Evolutionary conservation across 148 eudicot genomes (phyloP).

Genomic region (Pharnaceum exiguum): DNA sequence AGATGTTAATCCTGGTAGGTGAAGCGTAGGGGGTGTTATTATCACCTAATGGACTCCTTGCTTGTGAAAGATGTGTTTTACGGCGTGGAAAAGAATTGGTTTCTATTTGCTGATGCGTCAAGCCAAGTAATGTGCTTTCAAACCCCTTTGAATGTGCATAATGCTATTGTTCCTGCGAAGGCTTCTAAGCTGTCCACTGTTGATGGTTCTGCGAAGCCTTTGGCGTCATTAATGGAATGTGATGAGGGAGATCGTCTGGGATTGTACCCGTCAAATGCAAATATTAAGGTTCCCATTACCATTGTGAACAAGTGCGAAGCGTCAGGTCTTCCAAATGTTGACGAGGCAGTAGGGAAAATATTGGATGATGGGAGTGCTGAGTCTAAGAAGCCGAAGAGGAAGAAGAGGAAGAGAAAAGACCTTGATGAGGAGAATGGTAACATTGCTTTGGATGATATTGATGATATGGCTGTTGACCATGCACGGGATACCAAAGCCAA

Average conservation of each 20-base stretch:
- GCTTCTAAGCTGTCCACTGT: slow-evolving; percentile 5
- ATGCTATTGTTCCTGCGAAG: slow-evolving; percentile 2
- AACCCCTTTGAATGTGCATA: slow-evolving; percentile 11
- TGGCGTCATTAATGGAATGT: background rate
- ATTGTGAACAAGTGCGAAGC: slow-evolving; percentile 1
- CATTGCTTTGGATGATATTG: slow-evolving; percentile 12
- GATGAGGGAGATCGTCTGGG: background rate
- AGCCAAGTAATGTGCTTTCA: slow-evolving; percentile 4
- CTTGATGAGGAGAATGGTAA: slow-evolving; percentile 12
- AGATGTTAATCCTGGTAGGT: slow-evolving; percentile 37
- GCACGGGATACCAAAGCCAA: slow-evolving; percentile 4
- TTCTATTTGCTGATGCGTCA: slow-evolving; percentile 55
- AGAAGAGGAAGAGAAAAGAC: slow-evolving; percentile 24
- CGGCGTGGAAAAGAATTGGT: slow-evolving; percentile 41
- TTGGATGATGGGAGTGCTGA: background rate
- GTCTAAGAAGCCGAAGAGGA: slow-evolving; percentile 4
- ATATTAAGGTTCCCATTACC: background rate
- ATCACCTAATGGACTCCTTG: slow-evolving; percentile 56
- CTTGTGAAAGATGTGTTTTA: slow-evolving; percentile 43
- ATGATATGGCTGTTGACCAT: background rate
- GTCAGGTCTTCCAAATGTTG: background rate
- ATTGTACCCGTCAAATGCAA: background rate
- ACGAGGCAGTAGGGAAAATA: background rate
- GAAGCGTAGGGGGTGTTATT: slow-evolving; percentile 35
- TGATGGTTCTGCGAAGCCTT: slow-evolving; percentile 2